Base-by-base conservation (phyloP, 2,329 filamentous ascomycete genomes). In the Arthrobotrys iridis region DNA sequence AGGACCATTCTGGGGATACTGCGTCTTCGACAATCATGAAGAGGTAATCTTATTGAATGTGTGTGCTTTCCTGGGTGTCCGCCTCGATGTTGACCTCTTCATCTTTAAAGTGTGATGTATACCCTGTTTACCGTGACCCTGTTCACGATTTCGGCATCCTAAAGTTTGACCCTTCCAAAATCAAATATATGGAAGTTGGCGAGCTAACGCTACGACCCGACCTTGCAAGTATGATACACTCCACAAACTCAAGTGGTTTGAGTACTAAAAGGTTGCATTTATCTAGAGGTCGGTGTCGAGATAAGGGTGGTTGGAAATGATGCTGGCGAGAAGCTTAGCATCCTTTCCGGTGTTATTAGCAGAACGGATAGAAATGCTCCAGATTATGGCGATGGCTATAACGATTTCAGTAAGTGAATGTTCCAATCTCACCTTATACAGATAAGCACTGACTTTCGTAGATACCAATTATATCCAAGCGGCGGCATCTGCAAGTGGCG, bases 81-180 rank as follows among this genome's bases (percentile, higher is more conserved):
- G 40, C 65, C 24, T 48, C 43, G 10, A 22, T 66, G 2, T 45
- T 18, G 4, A 37, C 28, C 22, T 28, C 15, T 50, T 30, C 7
- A 65, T 20, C 22, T 62, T 77, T 50, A 78, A 87, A 96, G 85
- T 95, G 95, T 79, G 95, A 99, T 82, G 94, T 96, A 52, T 92
- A 93, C 81, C 95, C 95, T 6, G 93, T 99, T 57, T 99, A 99
- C 84, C 93, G 95, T 80, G 95, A 99, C 81, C 96, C 95, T 13
- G 94, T 99, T 26, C 95, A 99, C 85, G 95, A 99, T 83, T 99
- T 99, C 80, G 95, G 95, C 77, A 96, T 99, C 79, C 88, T 99
- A 58, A 90, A 95, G 80, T 99, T 99, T 84, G 92, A 99, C 79
- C 95, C 95, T 40, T 93, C 93, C 81, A 91, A 91, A 6, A 96